Percentiles rank a stretch among this genome's conserved stretches.
Conservation (phyloP, 164 flowering plant species). For the Umbilicus rupestris region DNA sequence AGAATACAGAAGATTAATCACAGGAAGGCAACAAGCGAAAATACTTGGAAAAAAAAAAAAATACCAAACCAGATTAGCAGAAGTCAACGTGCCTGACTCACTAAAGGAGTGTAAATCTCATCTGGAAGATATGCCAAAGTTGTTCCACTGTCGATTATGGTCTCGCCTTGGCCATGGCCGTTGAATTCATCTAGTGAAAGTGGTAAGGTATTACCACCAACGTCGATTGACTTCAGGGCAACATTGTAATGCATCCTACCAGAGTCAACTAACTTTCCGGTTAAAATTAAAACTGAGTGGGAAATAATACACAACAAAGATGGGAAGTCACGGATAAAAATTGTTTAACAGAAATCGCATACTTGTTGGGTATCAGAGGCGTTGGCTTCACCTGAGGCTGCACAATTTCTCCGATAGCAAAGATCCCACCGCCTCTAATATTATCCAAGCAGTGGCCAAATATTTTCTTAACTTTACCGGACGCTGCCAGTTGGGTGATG, state of each 20-base stretch:
- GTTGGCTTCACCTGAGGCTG: conserved; percentile 1
- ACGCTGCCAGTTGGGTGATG: conserved; percentile 1
- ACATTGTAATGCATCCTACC: conserved; percentile 3
- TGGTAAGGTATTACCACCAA: conserved; percentile 1
- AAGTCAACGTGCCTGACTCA: not conserved
- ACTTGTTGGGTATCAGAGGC: not conserved
- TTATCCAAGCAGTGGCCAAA: conserved; percentile 9
- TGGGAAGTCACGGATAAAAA: not conserved
- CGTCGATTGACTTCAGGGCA: conserved; percentile 4
- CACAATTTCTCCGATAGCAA: conserved; percentile 9
- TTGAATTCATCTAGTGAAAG: not conserved
- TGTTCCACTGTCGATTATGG: conserved; percentile 9
- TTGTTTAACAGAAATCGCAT: not conserved
- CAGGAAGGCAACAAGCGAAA: not conserved
- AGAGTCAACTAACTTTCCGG: not conserved
- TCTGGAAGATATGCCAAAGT: conserved; percentile 67
- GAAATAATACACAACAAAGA: not conserved
- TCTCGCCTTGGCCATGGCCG: not conserved
- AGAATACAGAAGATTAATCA: not conserved
- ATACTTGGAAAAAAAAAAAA: not conserved
- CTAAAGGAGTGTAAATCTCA: conserved; percentile 4
- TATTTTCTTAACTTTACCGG: conserved; percentile 6
- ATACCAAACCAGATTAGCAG: not conserved
- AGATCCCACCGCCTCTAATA: conserved; percentile 5
- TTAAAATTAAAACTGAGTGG: not conserved